Base-by-base conservation (phyloP, 1,284 basidiomycete species). In the Xerocomus nothofagi region DNA sequence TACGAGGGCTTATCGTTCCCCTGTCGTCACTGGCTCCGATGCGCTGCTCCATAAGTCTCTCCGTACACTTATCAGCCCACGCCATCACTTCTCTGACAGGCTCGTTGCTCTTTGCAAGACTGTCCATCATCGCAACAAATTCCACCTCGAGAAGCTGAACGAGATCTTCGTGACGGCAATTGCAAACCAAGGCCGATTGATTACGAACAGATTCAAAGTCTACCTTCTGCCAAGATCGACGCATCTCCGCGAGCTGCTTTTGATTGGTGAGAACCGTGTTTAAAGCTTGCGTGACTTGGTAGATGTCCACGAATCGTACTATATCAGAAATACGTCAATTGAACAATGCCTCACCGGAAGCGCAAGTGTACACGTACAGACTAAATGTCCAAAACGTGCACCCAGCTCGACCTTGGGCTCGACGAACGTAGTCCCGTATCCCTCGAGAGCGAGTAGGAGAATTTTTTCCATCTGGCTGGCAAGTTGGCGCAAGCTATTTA, bases 401-500 rank as follows among this genome's bases (percentile, higher is more conserved):
- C 91, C 91, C 47, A 93, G 73, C 62, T 93, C 89, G 24, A 93
- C 89, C 67, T 93, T 93, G 42, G 89, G 90, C 66, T 92, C 90
- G 39, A 92, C 88, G 69, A 93, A 93, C n/a, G 88, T 91, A 59
- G 88, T 88, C 11, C 88, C 88, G 56, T 91, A 93, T 56, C 80
- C 80, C 56, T 91, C 88, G 29, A 93, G 73, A 24, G 91, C 87
- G 38, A 86, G 76, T 29, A 92, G 73, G 18, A 93, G 73, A 44
- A 92, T 88, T 68, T 92, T 91, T 66, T 93, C 89, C 90, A 93
- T 91, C 73, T 91, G 91, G 64, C 88, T 81, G n/a, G 89, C 90
- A 47, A 93, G 74, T 63, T 88, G 86, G 37, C 90, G 84, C 50
- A 93, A 73, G 59, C 79, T 86, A 15, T 79, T 78, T 44, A 92